Evolutionary conservation across 306 rosid genomes (phyloP), one percentile per base, ranked within the genome.

Genomic region (Spatholobus suberectus): DNA sequence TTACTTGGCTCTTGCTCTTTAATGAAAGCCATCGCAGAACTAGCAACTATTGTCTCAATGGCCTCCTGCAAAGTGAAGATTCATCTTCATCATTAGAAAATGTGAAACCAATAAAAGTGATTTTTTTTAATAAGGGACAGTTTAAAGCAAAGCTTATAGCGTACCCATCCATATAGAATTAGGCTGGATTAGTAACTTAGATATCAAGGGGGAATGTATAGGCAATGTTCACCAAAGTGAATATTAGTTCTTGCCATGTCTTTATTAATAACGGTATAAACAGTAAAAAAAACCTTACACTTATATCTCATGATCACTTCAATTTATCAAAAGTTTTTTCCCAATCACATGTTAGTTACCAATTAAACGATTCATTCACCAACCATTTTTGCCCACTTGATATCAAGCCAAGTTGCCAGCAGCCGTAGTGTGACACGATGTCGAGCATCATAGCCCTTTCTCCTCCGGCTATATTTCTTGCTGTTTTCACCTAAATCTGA

Each of bases 401-500:
- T 67, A 87, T 93, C 96, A 40, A 95, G 90, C 99, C 99, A 95
- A 76, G 96, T 92, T 68, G 98, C 91, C 77, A 95, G 85, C 85
- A 92, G 72, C 27, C 94, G 91, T 73, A 95, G 82, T 58, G 97
- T 90, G 75, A 89, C 94, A 54, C 94, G 93, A 81, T 93, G 94
- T 17, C 99, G 92, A 80, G 99, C 94, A 89, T 95, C 99, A 26
- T 92, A 95, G 6, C 96, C 97, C 80, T 83, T 90, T 88, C 98
- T 90, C 80, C 75, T 84, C 27, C 90, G 92, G 70, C 82, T 73
- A 84, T 79, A 76, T 70, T 90, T 92, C 79, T 75, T 86, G 55
- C 87, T 78, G 1, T 77, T 68, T 78, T 85, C 93, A 66, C 85
- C 80, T 65, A 75, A 68, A 85, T 92, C 94, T 34, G 97, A 92